Evolutionary conservation across 257 asterid genomes (phyloP), one percentile per base, ranked within the genome.

Genomic region (Fraxinus pennsylvanica): DNA sequence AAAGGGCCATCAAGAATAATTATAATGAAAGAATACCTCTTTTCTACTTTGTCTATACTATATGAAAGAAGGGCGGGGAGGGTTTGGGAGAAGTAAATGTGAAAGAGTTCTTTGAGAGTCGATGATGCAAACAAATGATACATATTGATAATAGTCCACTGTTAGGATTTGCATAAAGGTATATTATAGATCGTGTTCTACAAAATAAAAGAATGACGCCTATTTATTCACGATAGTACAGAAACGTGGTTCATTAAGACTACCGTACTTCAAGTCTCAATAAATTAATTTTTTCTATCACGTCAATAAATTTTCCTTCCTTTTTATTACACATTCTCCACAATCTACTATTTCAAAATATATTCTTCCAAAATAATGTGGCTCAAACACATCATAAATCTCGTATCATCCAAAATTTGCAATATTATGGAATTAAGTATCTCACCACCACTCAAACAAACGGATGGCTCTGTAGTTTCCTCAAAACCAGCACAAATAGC

Each of bases 401-500:
- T 21, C 67, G 52, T 66, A 19, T 32, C 52, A 54, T 43, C 27
- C 9, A 52, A 35, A 72, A 63, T 81, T 38, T 33, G 35, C 63
- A 47, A 59, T 0, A 69, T 47, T 33, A 17, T n/a, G 41, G 25
- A 38, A 21, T 30, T 43, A 54, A 38, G 79, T 25, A 32, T 77
- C 89, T 30, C 84, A 87, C 99, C 99, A 39, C 74, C 91, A 85
- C 94, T 93, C 85, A 96, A 84, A 83, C 99, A 96, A 87, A 92
- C 99, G 79, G 98, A 79, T 65, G 99, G 99, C 81, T 96, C 99
- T 2, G 99, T 96, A 27, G 99, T 93, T 85, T 96, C 99, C 88
- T 96, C 97, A 78, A 90, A 91, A 76, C 97, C 97, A 78, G 97
- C 52, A 81, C 97, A 91, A 43, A 91, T 63, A 21, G 97, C 97